Conservation (phyloP, 192 early-diverging fungal species). For the Jimgerdemannia flammicorona region DNA sequence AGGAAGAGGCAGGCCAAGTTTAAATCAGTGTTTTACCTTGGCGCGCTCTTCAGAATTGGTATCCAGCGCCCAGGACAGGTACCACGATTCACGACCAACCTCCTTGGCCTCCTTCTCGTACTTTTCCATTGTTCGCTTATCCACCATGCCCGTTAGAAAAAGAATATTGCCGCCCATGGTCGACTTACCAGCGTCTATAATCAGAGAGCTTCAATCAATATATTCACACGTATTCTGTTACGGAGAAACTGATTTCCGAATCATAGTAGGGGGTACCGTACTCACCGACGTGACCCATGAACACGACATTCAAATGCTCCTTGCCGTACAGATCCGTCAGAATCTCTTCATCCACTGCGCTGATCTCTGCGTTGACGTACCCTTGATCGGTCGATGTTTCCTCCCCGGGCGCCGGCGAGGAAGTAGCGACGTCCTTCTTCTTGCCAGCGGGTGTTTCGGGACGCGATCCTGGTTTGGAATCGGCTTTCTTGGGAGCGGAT, state of each 20-base stretch:
- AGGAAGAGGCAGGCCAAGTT: background rate
- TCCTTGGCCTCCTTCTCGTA: constrained; percentile 99
- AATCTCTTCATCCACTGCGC: constrained; percentile 50
- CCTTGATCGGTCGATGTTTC: constrained; percentile 21
- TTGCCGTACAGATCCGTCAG: constrained; percentile 76
- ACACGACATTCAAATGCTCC: constrained; percentile 96
- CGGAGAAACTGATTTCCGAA: background rate
- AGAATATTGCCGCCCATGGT: constrained; percentile 98
- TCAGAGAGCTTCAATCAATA: constrained; percentile 6
- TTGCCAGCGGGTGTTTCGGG: constrained; percentile 15
- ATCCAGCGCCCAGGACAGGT: constrained; percentile 98
- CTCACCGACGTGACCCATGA: constrained; percentile 97
- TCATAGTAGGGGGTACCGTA: background rate
- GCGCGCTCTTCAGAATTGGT: constrained; percentile 94
- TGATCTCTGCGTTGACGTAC: constrained; percentile 47
- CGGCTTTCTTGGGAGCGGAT: constrained; percentile 25
- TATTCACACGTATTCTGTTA: background rate
- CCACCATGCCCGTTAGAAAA: constrained; percentile 97
- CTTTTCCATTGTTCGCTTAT: constrained; percentile 99
- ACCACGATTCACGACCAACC: constrained; percentile 95
- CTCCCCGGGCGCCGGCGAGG: constrained; percentile 21
- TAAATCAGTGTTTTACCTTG: constrained; percentile 53
- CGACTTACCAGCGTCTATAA: constrained; percentile 86
- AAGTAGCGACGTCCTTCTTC: constrained; percentile 20
- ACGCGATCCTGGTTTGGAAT: constrained; percentile 15